Percentiles rank a stretch among this genome's conserved stretches.
Conservation (phyloP, 1,284 basidiomycete species). For the Flammula alnicola region DNA sequence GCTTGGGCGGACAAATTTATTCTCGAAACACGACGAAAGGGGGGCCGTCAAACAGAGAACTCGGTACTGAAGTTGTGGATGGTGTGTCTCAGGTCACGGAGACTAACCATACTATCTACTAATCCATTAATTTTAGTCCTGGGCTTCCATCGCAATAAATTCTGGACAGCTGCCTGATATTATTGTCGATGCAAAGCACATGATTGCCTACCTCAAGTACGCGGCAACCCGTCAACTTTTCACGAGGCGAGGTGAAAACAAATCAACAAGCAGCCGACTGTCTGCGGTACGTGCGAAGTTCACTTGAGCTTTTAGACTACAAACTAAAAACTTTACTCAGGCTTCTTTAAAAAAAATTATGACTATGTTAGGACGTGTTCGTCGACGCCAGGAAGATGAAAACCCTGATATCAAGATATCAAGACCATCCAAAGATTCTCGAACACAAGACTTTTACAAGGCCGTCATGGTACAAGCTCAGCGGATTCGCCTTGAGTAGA, state of each 20-base stretch:
- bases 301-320: neutral
- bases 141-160: slow-evolving; percentile 6
- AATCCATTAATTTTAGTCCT: neutral
- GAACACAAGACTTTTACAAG: slow-evolving; percentile 14
- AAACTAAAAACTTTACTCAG: slow-evolving; percentile 1
- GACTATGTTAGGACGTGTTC: slow-evolving; percentile 19
- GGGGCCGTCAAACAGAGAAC: slow-evolving; percentile 11
- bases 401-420: slow-evolving; percentile 5
- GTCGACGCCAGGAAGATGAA: slow-evolving; percentile 16
- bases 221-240: slow-evolving; percentile 11
- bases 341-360: slow-evolving; percentile 18
- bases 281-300: slow-evolving; percentile 6
- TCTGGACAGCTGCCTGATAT: slow-evolving; percentile 7
- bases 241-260: slow-evolving; percentile 5
- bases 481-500: slow-evolving; percentile 11
- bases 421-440: slow-evolving; percentile 6
- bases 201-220: slow-evolving; percentile 16
- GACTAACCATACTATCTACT: neutral
- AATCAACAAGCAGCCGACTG: slow-evolving; percentile 1
- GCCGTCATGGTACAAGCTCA: slow-evolving; percentile 15
- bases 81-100: neutral
- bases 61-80: slow-evolving; percentile 14
- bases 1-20: slow-evolving; percentile 16
- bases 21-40: slow-evolving; percentile 12
- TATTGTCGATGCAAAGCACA: slow-evolving; percentile 15